phyloP scores from a whole-genome alignment of 805 yeast genomes.

The Kodamaea laetipori region DNA sequence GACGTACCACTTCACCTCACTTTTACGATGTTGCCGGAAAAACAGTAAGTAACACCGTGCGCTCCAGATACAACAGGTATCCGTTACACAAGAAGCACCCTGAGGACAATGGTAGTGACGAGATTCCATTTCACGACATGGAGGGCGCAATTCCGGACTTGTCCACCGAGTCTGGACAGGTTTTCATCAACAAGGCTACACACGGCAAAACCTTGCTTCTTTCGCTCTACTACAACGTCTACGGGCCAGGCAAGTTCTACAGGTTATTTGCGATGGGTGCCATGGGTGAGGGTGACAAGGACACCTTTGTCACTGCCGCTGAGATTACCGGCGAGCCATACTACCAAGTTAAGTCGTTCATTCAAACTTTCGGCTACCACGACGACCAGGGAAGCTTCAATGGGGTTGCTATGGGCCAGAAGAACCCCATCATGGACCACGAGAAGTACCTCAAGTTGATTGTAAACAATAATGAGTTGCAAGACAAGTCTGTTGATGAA shows the following conservation, averaged over 20 bases:
- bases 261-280: slow-evolving; percentile 60
- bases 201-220: slow-evolving; percentile 61
- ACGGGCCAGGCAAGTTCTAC: slow-evolving; percentile 62
- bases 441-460: slow-evolving; percentile 10
- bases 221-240: slow-evolving; percentile 64
- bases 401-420: slow-evolving; percentile 34
- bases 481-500: slow-evolving; percentile 19
- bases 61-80: slow-evolving; percentile 29
- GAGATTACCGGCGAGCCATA: slow-evolving; percentile 17
- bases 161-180: slow-evolving; percentile 71
- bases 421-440: slow-evolving; percentile 17
- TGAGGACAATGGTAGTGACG: slow-evolving; percentile 13
- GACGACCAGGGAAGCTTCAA: slow-evolving; percentile 25
- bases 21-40: slow-evolving; percentile 39
- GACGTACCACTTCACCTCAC: slow-evolving; percentile 36
- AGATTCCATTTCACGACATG: slow-evolving; percentile 59
- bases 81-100: slow-evolving; percentile 20
- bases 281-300: slow-evolving; percentile 30
- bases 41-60: slow-evolving; percentile 28
- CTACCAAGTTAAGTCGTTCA: slow-evolving; percentile 42
- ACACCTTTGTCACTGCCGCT: slow-evolving; percentile 24
- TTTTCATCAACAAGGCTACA: slow-evolving; percentile 56
- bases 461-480: slow-evolving; percentile 12
- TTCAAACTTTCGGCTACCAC: slow-evolving; percentile 34
- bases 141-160: slow-evolving; percentile 69